A percentile compares a stretch with the other conserved stretches of the same genome.
Evolutionary conservation across 768 basidiomycete species (phyloP).

Genomic region (Phlebiopsis flavidoalba): DNA sequence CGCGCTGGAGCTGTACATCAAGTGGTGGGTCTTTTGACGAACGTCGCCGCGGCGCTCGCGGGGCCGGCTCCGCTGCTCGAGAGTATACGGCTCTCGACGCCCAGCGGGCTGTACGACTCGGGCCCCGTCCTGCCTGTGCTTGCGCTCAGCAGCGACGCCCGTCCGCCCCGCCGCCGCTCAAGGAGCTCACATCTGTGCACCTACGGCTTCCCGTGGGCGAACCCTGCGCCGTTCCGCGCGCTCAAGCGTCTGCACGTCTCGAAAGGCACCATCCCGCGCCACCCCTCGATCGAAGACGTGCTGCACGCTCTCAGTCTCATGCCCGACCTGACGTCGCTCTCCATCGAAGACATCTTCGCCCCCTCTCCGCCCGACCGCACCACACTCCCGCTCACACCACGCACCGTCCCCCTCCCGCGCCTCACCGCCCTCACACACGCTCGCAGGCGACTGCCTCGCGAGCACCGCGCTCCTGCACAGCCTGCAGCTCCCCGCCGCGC

Average conservation of each 20-base stretch:
- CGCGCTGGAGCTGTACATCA: conserved; percentile 1
- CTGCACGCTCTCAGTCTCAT: neutral
- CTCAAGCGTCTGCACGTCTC: neutral
- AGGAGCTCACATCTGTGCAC: neutral
- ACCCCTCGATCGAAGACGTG: neutral
- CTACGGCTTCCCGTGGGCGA: conserved; percentile 5
- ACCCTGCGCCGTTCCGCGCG: conserved; percentile 1
- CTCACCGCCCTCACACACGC: neutral
- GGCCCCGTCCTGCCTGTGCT: neutral
- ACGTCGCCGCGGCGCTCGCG: conserved; percentile 1
- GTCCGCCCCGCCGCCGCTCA: neutral
- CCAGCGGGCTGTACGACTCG: conserved; percentile 1
- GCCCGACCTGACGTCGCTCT: neutral
- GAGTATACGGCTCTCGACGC: neutral
- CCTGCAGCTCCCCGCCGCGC: neutral
- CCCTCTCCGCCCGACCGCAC: neutral
- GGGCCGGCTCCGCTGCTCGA: neutral
- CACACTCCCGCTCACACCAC: neutral
- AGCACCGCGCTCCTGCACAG: neutral
- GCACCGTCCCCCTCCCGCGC: neutral
- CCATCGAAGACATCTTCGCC: conserved; percentile 1
- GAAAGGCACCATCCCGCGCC: neutral
- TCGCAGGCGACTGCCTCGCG: conserved; percentile 4
- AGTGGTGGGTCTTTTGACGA: conserved; percentile 9
- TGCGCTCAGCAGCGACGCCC: neutral